These are phyloP conservation scores for Didymella arachidicola DNA, from an alignment of 2,329 filamentous ascomycete genomes.

Conservation along the genomic window DNA sequence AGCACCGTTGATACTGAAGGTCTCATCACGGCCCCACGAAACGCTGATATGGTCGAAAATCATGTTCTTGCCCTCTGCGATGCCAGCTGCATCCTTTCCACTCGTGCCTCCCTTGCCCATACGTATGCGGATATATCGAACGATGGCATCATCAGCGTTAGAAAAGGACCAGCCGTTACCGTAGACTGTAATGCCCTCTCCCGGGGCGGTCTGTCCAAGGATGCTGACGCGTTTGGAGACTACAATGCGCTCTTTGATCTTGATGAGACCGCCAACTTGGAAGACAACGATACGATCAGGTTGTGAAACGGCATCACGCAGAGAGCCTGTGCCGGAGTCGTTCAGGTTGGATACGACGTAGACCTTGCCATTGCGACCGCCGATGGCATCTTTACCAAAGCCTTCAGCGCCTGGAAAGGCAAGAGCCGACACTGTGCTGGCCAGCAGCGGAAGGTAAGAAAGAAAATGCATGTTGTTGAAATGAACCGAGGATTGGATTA, in stretches of 20 bases:
- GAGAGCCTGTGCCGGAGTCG: constrained; percentile 59
- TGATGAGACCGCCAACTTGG: constrained; percentile 60
- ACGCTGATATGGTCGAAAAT: constrained; percentile 65
- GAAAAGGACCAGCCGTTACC: constrained; percentile 64
- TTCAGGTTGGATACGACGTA: constrained; percentile 60
- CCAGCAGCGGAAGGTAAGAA: constrained; percentile 27
- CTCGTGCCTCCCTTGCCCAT: constrained; percentile 61
- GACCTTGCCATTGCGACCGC: constrained; percentile 57
- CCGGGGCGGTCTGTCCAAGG: constrained; percentile 60
- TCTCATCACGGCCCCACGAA: constrained; percentile 65
- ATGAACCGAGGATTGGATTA: background rate
- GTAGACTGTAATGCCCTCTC: constrained; percentile 61
- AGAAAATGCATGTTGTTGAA: constrained; percentile 26
- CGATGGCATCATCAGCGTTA: constrained; percentile 61
- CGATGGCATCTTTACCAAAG: constrained; percentile 57
- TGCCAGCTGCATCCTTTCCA: constrained; percentile 63
- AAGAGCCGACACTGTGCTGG: constrained; percentile 30
- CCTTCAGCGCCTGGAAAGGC: constrained; percentile 62
- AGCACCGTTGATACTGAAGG: constrained; percentile 60
- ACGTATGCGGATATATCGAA: constrained; percentile 64
- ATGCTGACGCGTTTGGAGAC: constrained; percentile 60
- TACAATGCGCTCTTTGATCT: constrained; percentile 57
- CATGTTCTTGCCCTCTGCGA: constrained; percentile 62
- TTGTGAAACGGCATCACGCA: constrained; percentile 60
- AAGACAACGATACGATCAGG: constrained; percentile 61